These are phyloP conservation scores for Metarhizium rileyi DNA, from an alignment of 2,329 filamentous ascomycete species.

Conservation along the genomic window DNA sequence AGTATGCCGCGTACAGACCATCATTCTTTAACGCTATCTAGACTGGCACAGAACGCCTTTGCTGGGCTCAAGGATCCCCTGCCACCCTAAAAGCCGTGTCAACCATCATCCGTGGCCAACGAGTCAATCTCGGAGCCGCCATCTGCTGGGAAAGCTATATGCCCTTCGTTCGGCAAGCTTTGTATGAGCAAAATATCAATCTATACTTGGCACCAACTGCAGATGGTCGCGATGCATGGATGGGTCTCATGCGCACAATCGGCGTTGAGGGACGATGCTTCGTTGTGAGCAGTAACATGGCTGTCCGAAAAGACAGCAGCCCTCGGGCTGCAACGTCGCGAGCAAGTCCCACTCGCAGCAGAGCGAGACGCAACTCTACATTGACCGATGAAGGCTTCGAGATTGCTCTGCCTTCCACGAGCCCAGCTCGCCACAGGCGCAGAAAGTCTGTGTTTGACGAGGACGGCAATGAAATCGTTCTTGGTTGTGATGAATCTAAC, in stretches of 20 bases:
- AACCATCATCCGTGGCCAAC: slow-evolving; percentile 68
- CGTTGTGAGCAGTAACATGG: slow-evolving; percentile 81
- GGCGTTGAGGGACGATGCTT: slow-evolving; percentile 76
- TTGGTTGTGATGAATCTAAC: slow-evolving; percentile 23
- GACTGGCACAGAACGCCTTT: slow-evolving; percentile 71
- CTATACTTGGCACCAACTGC: slow-evolving; percentile 86
- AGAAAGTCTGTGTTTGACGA: slow-evolving; percentile 38
- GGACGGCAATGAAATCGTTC: slow-evolving; percentile 46
- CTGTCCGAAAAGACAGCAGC: slow-evolving; percentile 30
- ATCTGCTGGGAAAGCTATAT: slow-evolving; percentile 99
- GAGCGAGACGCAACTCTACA: slow-evolving; percentile 26
- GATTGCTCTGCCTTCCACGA: slow-evolving; percentile 30
- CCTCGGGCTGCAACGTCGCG: neutral
- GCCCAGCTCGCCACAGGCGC: slow-evolving; percentile 16
- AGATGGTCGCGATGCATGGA: slow-evolving; percentile 75
- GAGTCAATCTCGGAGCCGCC: slow-evolving; percentile 71
- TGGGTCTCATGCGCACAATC: slow-evolving; percentile 70
- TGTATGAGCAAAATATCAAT: slow-evolving; percentile 88
- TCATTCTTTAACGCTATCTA: slow-evolving; percentile 19
- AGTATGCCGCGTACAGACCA: too few species aligned
- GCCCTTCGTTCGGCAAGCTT: slow-evolving; percentile 71
- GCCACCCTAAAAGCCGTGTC: slow-evolving; percentile 70
- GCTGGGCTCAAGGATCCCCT: slow-evolving; percentile 82
- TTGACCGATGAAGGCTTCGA: slow-evolving; percentile 38
- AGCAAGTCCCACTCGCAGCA: slow-evolving; percentile 3